Percentiles rank a stretch among this genome's conserved stretches.
These are phyloP conservation scores for Camellia sinensis DNA, from an alignment of 148 eudicot species.

Conservation along the genomic window DNA sequence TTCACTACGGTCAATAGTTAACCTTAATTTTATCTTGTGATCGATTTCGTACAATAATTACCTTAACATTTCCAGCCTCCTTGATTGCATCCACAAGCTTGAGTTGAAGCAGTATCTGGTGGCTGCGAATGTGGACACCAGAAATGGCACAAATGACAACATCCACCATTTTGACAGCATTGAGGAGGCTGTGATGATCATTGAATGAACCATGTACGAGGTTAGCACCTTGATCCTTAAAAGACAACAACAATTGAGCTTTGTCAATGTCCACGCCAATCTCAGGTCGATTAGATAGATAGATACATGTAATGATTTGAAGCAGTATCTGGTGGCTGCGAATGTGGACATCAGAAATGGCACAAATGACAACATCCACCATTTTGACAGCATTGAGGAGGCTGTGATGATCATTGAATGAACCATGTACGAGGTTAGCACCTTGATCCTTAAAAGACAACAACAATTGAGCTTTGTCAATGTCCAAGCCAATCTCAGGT, in stretches of 20 bases:
- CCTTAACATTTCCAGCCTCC: conserved; percentile 36
- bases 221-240: conserved; percentile 58
- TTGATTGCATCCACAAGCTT: conserved; percentile 35
- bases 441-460: conserved; percentile 58
- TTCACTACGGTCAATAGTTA: too few relatives aligned
- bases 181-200: conserved; percentile 36
- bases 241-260: conserved; percentile 49
- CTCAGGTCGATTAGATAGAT: conserved; percentile 47
- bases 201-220: conserved; percentile 56
- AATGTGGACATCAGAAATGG: conserved; percentile 36
- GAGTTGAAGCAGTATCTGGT: conserved; percentile 36
- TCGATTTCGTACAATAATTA: background rate
- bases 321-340: conserved; percentile 37
- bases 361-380: conserved; percentile 41
- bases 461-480: conserved; percentile 55
- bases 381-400: conserved; percentile 39
- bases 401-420: conserved; percentile 34
- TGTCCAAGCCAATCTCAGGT: conserved; percentile 53
- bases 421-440: conserved; percentile 60
- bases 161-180: conserved; percentile 38
- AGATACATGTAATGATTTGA: too few relatives aligned
- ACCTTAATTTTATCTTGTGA: background rate
- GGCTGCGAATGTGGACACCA: conserved; percentile 39
- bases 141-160: conserved; percentile 40
- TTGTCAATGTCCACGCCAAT: conserved; percentile 62